Evolutionary conservation across 2,329 filamentous ascomycete species (phyloP).

Genomic region (Magnaporthiopsis incrustans): DNA sequence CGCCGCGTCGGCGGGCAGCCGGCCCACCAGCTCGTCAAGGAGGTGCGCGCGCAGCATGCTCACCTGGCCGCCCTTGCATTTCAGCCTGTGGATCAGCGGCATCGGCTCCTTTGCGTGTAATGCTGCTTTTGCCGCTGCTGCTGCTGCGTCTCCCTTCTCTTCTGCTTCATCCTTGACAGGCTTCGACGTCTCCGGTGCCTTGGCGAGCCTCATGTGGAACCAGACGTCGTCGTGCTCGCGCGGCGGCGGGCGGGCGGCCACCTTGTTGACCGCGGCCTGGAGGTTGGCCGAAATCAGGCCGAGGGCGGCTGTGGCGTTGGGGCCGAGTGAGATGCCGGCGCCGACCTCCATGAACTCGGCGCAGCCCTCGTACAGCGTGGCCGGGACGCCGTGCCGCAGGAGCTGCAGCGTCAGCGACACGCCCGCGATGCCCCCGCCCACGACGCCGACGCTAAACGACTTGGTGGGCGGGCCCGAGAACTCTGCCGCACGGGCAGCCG

Average conservation of each 20-base stretch:
- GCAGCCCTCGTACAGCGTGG: conserved; percentile 28
- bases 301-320: conserved; percentile 26
- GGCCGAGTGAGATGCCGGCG: conserved; percentile 27
- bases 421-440: conserved; percentile 33
- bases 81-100: not conserved
- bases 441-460: conserved; percentile 26
- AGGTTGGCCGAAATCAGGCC: conserved; percentile 8
- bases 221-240: conserved; percentile 14
- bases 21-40: conserved; percentile 18
- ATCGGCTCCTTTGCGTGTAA: not conserved
- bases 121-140: not conserved
- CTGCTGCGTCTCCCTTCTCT: not conserved
- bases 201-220: conserved; percentile 16
- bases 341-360: conserved; percentile 26
- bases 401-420: conserved; percentile 26
- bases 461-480: not conserved
- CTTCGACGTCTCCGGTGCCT: not conserved
- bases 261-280: not conserved
- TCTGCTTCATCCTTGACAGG: not conserved
- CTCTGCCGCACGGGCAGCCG: not conserved
- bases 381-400: conserved; percentile 19
- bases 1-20: conserved; percentile 15
- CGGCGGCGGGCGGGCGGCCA: conserved; percentile 5
- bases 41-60: conserved; percentile 17
- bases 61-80: conserved; percentile 10